These are phyloP conservation scores for Adansonia grandidieri DNA, from an alignment of 441 rosid genomes.

Conservation along the genomic window DNA sequence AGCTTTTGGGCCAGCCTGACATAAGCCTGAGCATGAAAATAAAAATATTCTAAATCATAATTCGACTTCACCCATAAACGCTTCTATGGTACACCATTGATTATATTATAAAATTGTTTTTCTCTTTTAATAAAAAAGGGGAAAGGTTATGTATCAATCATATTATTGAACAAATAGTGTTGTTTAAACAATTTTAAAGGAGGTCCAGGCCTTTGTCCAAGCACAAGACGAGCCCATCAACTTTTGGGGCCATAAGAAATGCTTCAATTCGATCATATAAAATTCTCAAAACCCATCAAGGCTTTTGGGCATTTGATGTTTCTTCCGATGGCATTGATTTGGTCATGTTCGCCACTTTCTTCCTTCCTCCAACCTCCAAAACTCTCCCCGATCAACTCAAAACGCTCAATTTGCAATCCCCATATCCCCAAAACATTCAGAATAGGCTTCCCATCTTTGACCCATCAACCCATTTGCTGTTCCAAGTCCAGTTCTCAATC, in stretches of 20 bases:
- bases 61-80: no score
- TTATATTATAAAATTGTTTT: no score
- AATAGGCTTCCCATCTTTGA: slow-evolving; percentile 14
- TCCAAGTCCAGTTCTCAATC: slow-evolving; percentile 13
- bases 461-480: slow-evolving; percentile 29
- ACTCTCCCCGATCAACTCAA: background rate
- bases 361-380: slow-evolving; percentile 11
- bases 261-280: background rate
- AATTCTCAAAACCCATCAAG: slow-evolving; percentile 2
- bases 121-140: no score
- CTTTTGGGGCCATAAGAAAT: background rate
- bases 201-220: background rate
- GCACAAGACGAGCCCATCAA: background rate
- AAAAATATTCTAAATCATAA: no score
- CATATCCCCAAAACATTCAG: slow-evolving; percentile 16
- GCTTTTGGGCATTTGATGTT: background rate
- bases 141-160: no score
- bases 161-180: no score
- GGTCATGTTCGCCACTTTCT: slow-evolving; percentile 11
- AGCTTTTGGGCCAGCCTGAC: no score
- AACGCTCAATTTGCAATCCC: background rate
- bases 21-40: no score
- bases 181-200: no score
- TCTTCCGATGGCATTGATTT: slow-evolving; percentile 36
- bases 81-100: no score